A percentile compares a stretch with the other conserved stretches of the same genome.
These are phyloP conservation scores for Comarum palustre DNA, from an alignment of 306 rosid species.

Conservation along the genomic window DNA sequence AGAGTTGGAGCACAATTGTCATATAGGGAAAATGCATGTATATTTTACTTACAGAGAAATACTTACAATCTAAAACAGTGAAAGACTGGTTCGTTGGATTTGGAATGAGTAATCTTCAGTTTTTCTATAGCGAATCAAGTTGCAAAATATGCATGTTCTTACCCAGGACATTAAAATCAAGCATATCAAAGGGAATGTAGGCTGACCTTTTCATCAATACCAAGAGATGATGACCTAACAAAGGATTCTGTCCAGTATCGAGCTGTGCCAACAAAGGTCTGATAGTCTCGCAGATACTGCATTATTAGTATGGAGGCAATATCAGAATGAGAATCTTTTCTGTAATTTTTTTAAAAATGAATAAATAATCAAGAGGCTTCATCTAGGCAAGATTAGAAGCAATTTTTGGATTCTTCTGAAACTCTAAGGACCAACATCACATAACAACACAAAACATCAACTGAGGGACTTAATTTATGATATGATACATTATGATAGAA, in stretches of 20 bases:
- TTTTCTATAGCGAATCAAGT: neutral
- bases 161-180: constrained; percentile 13
- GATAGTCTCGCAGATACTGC: constrained; percentile 80
- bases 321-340: constrained; percentile 9
- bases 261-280: constrained; percentile 85
- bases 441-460: constrained; percentile 10
- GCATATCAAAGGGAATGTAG: constrained; percentile 4
- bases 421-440: constrained; percentile 9
- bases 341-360: neutral
- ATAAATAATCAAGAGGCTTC: constrained; percentile 2
- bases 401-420: neutral
- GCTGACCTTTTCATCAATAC: constrained; percentile 79
- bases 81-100: neutral
- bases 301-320: constrained; percentile 22
- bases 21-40: too few relatives aligned
- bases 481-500: constrained; percentile 11
- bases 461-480: constrained; percentile 5
- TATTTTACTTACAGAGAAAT: too few relatives aligned
- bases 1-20: too few relatives aligned
- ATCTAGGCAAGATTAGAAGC: constrained; percentile 11
- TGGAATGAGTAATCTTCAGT: neutral
- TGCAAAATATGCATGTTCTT: too few relatives aligned
- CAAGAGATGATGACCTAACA: constrained; percentile 75
- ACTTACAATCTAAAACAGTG: too few relatives aligned
- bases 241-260: constrained; percentile 95